These are phyloP conservation scores for Groenewaldozyma auringiensis DNA, from an alignment of 1,139 yeast genomes.

Conservation along the genomic window DNA sequence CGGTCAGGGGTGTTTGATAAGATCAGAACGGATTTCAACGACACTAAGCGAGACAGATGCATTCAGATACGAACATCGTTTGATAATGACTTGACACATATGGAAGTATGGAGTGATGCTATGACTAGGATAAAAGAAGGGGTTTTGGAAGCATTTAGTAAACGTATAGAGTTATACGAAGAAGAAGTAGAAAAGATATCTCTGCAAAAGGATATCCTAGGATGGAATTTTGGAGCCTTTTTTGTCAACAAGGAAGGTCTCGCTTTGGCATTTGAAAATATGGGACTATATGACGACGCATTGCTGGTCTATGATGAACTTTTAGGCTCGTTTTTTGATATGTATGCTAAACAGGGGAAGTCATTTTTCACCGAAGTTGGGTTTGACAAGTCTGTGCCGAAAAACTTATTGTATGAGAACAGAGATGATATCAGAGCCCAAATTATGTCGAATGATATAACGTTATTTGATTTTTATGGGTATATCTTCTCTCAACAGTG, in stretches of 20 bases:
- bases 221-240: constrained; percentile 39
- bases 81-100: constrained; percentile 32
- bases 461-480: constrained; percentile 36
- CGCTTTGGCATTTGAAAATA: constrained; percentile 41
- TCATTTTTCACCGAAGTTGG: constrained; percentile 27
- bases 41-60: constrained; percentile 31
- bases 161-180: constrained; percentile 38
- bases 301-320: constrained; percentile 41
- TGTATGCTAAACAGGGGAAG: constrained; percentile 19
- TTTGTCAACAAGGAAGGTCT: constrained; percentile 41
- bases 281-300: constrained; percentile 54
- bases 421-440: constrained; percentile 26
- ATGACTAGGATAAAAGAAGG: constrained; percentile 43
- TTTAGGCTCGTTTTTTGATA: constrained; percentile 25
- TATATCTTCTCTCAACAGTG: constrained; percentile 38
- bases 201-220: constrained; percentile 30
- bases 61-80: constrained; percentile 33
- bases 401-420: constrained; percentile 8
- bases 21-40: constrained; percentile 56
- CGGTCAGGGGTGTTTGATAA: constrained; percentile 58
- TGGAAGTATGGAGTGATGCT: constrained; percentile 46
- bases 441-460: constrained; percentile 33
- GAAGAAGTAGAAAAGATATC: constrained; percentile 33
- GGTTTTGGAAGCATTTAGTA: constrained; percentile 49
- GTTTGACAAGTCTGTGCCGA: constrained; percentile 20